Evolutionary conservation across 1,139 yeast species (phyloP), one percentile per base, ranked within the genome.

Genomic region (Pichia sp.): DNA sequence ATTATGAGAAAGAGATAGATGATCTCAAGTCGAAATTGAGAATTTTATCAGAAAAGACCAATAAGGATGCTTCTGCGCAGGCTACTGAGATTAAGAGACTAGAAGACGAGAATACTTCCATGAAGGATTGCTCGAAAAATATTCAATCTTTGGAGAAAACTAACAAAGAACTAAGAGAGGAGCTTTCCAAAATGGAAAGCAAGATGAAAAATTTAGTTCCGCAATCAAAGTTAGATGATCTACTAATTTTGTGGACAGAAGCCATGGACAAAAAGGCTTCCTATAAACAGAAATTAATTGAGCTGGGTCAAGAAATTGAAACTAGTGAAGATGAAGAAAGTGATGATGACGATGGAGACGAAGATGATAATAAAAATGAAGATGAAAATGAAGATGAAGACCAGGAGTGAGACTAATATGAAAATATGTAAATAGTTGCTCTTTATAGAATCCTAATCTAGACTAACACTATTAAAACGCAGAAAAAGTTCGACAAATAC

Each of bases 201-300:
- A 52, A 18, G 18, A 11, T 14, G 7, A 33, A 46, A 19, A 33
- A 41, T 4, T 61, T 62, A 53, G 82, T 77, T 14, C 74, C 80
- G 0, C 75, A 69, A 50, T 58, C 74, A 2, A 94, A 84, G 38
- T 58, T 82, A 12, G 95, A 86, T 54, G 95, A 84, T 44, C 61
- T 85, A 47, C 74, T 85, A 79, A 63, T 84, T 33, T 63, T 85
- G 33, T 74, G 86, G 62, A 71, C 82, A 12, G 94, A 84, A 35
- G 64, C 84, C 55, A 93, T 84, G 50, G 91, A 84, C 38, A 73
- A 73, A 46, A 79, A 74, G 45, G 68, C 70, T 28, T 69, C 68
- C 50, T 84, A 84, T 58, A 81, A 80, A 52, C 55, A 59, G 14
- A 69, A 67, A 46, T 65, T 82, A 26, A 67, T 66, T 44, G 63